Percentiles rank a stretch among this genome's conserved stretches.
Evolutionary conservation across 2,329 filamentous ascomycete species (phyloP).

Genomic region (Claviceps pusilla): DNA sequence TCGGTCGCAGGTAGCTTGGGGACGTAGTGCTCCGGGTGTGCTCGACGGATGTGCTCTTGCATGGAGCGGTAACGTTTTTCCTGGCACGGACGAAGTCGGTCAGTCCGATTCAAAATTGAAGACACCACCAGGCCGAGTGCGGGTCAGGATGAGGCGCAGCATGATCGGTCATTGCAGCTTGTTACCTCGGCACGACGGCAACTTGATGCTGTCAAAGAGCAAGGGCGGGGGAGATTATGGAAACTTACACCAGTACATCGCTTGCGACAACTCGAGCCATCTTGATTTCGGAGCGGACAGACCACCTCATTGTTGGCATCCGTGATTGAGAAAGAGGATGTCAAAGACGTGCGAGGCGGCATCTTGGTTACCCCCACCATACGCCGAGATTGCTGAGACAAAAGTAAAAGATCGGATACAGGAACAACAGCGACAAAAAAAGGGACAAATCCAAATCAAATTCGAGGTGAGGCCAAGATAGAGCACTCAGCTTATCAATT

Average conservation of each 20-base stretch:
- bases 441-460: too few relatives aligned
- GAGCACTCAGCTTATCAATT: constrained; percentile 17
- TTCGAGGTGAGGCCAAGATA: not conserved
- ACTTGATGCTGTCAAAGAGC: not conserved
- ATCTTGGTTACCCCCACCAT: constrained; percentile 48
- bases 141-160: not conserved
- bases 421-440: not conserved
- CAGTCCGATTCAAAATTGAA: not conserved
- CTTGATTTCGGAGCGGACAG: constrained; percentile 87
- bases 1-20: constrained; percentile 94
- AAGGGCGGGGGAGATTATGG: not conserved
- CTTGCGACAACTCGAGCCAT: constrained; percentile 94
- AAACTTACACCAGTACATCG: constrained; percentile 89
- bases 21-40: constrained; percentile 94
- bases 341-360: constrained; percentile 78
- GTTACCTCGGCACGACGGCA: not conserved
- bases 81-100: constrained; percentile 28
- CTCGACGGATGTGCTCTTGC: constrained; percentile 97
- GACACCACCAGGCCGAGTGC: not conserved
- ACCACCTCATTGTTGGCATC: constrained; percentile 93
- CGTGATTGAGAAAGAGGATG: constrained; percentile 80
- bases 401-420: constrained; percentile 6
- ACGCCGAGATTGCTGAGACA: not conserved
- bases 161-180: not conserved
- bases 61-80: constrained; percentile 95